A percentile compares a stretch with the other conserved stretches of the same genome.
Conservation (phyloP, 495 filamentous ascomycete species). For the Amphirosellinia nigrospora region DNA sequence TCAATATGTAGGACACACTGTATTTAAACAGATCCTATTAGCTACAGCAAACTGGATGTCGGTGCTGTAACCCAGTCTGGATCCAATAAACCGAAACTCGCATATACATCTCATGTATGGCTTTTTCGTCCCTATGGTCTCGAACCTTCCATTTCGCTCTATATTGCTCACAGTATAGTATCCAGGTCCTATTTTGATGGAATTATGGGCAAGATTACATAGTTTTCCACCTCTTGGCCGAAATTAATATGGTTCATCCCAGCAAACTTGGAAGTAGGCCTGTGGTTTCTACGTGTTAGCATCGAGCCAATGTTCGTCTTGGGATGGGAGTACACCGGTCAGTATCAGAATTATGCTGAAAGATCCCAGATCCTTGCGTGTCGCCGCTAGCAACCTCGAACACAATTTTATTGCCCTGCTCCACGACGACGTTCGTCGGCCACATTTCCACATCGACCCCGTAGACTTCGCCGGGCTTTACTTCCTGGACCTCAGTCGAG, state of each 20-base stretch:
- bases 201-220: conserved; percentile 62
- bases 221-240: conserved; percentile 57
- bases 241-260: conserved; percentile 64
- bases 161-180: not conserved
- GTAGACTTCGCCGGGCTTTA: conserved; percentile 64
- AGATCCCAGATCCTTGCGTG: conserved; percentile 66
- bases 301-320: not conserved
- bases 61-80: not conserved
- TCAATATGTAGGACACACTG: no score
- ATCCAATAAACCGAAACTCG: not conserved
- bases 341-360: conserved; percentile 55
- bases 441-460: conserved; percentile 70
- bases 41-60: not conserved
- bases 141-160: not conserved
- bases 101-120: not conserved
- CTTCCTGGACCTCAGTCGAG: conserved; percentile 60
- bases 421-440: conserved; percentile 71
- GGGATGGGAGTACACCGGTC: conserved; percentile 33
- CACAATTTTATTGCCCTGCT: conserved; percentile 57
- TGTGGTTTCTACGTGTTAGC: conserved; percentile 26
- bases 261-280: conserved; percentile 53
- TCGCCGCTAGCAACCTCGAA: conserved; percentile 66
- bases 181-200: conserved; percentile 36
- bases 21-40: not conserved
- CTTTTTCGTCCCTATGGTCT: not conserved